These are phyloP conservation scores for Massariosphaeria phaeospora DNA, from an alignment of 495 filamentous ascomycete species.

Conservation along the genomic window DNA sequence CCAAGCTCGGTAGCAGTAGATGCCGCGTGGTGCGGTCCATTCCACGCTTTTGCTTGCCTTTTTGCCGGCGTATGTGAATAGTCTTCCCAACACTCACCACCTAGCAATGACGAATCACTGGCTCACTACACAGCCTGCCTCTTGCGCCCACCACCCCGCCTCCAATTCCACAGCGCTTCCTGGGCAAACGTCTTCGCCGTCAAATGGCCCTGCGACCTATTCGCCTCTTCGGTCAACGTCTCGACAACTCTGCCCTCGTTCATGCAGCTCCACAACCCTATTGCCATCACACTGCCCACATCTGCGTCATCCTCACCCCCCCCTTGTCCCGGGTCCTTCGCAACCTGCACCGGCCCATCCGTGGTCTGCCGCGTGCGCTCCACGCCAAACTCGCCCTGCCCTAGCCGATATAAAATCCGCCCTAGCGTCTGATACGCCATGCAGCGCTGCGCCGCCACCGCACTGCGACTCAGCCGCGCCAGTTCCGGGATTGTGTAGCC, in stretches of 20 bases:
- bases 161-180: slow-evolving; percentile 88
- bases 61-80: too few relatives aligned
- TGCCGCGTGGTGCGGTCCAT: too few relatives aligned
- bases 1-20: too few relatives aligned
- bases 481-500: slow-evolving; percentile 92
- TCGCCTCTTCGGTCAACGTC: slow-evolving; percentile 61
- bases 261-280: slow-evolving; percentile 50
- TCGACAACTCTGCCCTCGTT: slow-evolving; percentile 70
- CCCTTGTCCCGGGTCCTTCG: slow-evolving; percentile 19
- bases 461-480: slow-evolving; percentile 71
- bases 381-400: slow-evolving; percentile 69
- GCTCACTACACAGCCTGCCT: slow-evolving; percentile 36
- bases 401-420: slow-evolving; percentile 76
- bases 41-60: too few relatives aligned
- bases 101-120: too few relatives aligned
- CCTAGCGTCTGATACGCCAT: slow-evolving; percentile 89
- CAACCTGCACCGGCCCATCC: slow-evolving; percentile 62
- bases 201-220: slow-evolving; percentile 51
- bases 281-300: slow-evolving; percentile 35
- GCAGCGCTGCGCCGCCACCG: slow-evolving; percentile 80
- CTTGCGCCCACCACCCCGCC: slow-evolving; percentile 63
- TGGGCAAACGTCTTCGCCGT: slow-evolving; percentile 74
- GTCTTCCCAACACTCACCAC: too few relatives aligned
- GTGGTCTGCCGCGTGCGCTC: slow-evolving; percentile 49
- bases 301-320: slow-evolving; percentile 27